A percentile compares a stretch with the other conserved stretches of the same genome.
Evolutionary conservation across 345 rosid genomes (phyloP).

Genomic region (Carallia brachiata): DNA sequence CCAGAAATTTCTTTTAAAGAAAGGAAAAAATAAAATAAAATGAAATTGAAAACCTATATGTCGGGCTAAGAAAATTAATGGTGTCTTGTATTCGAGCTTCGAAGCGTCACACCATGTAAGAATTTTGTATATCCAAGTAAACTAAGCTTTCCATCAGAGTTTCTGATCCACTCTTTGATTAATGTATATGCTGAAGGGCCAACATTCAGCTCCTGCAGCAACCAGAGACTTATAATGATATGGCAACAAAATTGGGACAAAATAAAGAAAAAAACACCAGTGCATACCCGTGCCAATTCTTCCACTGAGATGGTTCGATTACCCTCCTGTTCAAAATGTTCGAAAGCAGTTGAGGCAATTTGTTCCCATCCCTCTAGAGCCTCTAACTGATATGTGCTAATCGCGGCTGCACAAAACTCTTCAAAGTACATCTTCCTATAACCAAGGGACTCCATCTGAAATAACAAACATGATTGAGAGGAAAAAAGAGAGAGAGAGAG

Average conservation of each 20-base stretch:
- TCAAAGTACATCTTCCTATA: slow-evolving; percentile 70
- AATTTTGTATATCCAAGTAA: slow-evolving; percentile 74
- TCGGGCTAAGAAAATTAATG: slow-evolving; percentile 32
- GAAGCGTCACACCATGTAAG: slow-evolving; percentile 78
- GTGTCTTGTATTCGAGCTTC: slow-evolving; percentile 73
- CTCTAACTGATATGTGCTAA: slow-evolving; percentile 80
- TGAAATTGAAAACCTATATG: slow-evolving; percentile 1
- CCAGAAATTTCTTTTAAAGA: slow-evolving; percentile 6
- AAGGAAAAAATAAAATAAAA: not conserved
- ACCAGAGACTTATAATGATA: not conserved
- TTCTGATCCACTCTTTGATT: slow-evolving; percentile 79
- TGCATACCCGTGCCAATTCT: slow-evolving; percentile 70
- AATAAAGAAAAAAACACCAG: not conserved
- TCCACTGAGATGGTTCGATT: slow-evolving; percentile 70
- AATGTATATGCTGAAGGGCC: slow-evolving; percentile 76
- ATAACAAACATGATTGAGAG: slow-evolving; percentile 2
- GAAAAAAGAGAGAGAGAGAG: too few species aligned
- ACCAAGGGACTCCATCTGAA: slow-evolving; percentile 72
- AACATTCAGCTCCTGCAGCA: slow-evolving; percentile 67
- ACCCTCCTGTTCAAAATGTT: slow-evolving; percentile 82
- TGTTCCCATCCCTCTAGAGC: slow-evolving; percentile 85
- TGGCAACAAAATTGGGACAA: not conserved
- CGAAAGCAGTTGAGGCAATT: slow-evolving; percentile 65
- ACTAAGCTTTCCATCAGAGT: slow-evolving; percentile 81
- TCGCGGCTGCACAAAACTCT: slow-evolving; percentile 93